A percentile compares a stretch with the other conserved stretches of the same genome.
Evolutionary conservation across 345 rosid species (phyloP).

Genomic region (Salix brachista): DNA sequence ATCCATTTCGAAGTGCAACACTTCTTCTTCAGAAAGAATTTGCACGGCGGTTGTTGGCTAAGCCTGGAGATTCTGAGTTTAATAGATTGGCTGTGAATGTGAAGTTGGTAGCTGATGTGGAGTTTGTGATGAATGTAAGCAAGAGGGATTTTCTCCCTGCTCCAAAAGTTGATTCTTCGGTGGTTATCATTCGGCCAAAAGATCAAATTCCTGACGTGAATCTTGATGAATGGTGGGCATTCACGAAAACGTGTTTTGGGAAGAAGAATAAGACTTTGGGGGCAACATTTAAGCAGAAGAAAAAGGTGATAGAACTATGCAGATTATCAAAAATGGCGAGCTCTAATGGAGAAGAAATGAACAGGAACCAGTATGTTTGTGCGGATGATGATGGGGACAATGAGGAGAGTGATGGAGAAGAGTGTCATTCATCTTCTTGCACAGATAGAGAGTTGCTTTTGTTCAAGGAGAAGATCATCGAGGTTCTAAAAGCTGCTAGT

Average conservation of each 20-base stretch:
- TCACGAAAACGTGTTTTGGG: conserved; percentile 69
- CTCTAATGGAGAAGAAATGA: neutral
- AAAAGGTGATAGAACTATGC: conserved; percentile 61
- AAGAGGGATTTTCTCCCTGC: conserved; percentile 83
- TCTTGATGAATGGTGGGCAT: conserved; percentile 70
- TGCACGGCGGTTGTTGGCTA: conserved; percentile 67
- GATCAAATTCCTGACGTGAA: conserved; percentile 48
- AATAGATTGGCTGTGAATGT: conserved; percentile 86
- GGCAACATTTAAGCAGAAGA: conserved; percentile 89
- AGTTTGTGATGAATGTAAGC: conserved; percentile 80
- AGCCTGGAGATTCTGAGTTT: conserved; percentile 80
- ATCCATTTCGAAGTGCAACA: conserved; percentile 60
- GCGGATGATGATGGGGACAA: conserved; percentile 16
- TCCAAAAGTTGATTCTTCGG: conserved; percentile 89
- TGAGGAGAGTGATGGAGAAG: conserved; percentile 13
- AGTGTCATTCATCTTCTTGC: conserved; percentile 3
- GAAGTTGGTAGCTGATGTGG: conserved; percentile 73
- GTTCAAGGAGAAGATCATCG: conserved; percentile 54
- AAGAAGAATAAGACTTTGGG: conserved; percentile 89
- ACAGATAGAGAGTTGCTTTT: conserved; percentile 38
- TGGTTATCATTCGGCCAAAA: conserved; percentile 72
- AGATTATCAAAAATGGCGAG: conserved; percentile 29
- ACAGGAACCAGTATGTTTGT: conserved; percentile 5
- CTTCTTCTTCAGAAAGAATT: conserved; percentile 93
- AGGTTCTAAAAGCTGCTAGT: conserved; percentile 42